Conservation (phyloP, 208 protist genomes). For the Acanthamoeba healyi region DNA sequence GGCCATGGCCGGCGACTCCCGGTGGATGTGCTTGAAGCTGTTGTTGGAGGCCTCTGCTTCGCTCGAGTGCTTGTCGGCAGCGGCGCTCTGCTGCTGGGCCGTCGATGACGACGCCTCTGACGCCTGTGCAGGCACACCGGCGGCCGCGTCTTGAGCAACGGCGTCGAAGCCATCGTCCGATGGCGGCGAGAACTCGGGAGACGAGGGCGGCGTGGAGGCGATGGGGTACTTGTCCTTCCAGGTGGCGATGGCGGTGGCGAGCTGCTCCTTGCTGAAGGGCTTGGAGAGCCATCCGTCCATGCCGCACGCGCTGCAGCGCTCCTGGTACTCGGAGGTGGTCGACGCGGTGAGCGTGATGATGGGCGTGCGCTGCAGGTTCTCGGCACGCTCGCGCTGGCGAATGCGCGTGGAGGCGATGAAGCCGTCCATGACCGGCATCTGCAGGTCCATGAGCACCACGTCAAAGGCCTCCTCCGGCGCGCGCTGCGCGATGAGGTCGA, state of each 20-base stretch:
- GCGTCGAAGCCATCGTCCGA: slow-evolving; percentile 22
- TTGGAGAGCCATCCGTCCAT: slow-evolving; percentile 38
- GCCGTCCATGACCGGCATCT: slow-evolving; percentile 60
- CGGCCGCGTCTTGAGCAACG: background rate
- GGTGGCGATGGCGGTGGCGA: background rate
- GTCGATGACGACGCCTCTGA: too few species aligned
- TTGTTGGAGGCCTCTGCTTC: too few species aligned
- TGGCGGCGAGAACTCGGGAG: background rate
- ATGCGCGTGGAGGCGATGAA: slow-evolving; percentile 3
- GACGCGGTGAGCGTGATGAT: slow-evolving; percentile 1
- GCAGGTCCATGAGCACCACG: slow-evolving; percentile 42
- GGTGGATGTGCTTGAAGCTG: background rate
- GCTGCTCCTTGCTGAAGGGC: slow-evolving; percentile 49
- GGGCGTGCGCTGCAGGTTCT: background rate
- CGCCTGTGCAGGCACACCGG: too few species aligned
- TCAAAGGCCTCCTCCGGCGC: background rate
- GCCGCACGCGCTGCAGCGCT: background rate
- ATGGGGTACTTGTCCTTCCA: background rate
- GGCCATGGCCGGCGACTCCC: background rate
- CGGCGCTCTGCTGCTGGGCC: background rate
- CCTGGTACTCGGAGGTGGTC: slow-evolving; percentile 31
- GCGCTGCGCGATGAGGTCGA: background rate
- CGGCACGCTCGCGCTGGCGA: background rate
- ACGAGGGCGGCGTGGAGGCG: background rate
- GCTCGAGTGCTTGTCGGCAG: too few species aligned